Evolutionary conservation across 2,329 filamentous ascomycete species (phyloP), one percentile per base, ranked within the genome.

Genomic region (Xylaria sp.): DNA sequence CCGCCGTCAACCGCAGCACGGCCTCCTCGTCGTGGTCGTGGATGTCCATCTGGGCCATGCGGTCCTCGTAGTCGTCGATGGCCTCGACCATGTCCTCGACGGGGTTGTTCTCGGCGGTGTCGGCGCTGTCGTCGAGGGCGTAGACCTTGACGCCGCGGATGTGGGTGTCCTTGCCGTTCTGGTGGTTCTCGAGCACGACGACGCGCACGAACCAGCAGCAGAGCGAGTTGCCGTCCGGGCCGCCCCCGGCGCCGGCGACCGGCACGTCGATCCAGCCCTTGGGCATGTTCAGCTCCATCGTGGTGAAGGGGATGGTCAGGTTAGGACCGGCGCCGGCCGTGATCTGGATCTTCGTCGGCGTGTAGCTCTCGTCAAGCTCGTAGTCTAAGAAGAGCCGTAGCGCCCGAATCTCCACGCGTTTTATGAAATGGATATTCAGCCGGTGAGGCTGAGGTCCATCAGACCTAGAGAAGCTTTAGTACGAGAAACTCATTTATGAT

Each of bases 121-220:
- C 71, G 3, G 71, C 74, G 16, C 73, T 74, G 11, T 76, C 74
- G 55, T 83, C 81, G 22, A 83, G 74, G 1, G 83, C 83, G 62
- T 85, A 99, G 8, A 97, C 88, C 75, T 96, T 95, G 71, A 99
- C 83, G 1, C 92, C 93, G 16, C 94, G 83, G 20, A 99, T 82
- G 77, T 99, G 94, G n/a, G 94, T 99, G 71, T 99, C 94, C 72
- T 99, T 99, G 60, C 94, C 94, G 71, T 99, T 99, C 74, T 99
- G 94, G 71, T 99, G 94, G 69, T 99, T 99, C 75, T 97, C 94
- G 47, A 93, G 83, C 44, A 99, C 88, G 62, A 90, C 87, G 67
- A 97, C 87, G 72, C 97, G 92, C 22, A 99, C 81, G 24, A 97
- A 85, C 75, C 93, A 96, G 16, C 90, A 92, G 56, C 92, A 86